Base-by-base conservation (phyloP, 352 stramenopile species). In the Halophytophthora batemanensis region DNA sequence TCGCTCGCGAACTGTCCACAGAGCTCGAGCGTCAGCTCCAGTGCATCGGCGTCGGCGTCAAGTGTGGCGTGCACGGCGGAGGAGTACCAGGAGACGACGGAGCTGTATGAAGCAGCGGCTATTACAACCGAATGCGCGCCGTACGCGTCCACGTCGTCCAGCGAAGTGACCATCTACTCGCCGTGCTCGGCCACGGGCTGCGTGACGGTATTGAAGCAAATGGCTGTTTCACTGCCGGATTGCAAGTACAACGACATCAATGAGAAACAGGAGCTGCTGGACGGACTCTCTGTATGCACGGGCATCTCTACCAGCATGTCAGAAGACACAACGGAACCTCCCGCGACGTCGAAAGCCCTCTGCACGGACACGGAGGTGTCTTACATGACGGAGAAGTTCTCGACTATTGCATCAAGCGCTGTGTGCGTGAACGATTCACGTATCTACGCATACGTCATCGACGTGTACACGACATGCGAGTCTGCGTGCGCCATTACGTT, bases 391-490 rank as follows among this genome's bases (percentile, higher is more conserved):
- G 34, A 59, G 1, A 12, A 34, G 6, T 68, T 52, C 38, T 47
- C 57, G 14, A 37, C 40, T 12, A 61, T 39, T 17, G 68, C 68
- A 14, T 50, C 18, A 17, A 69, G 64, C 42, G 23, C 53, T 13
- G 56, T 58, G 21, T 77, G 68, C 34, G 28, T 38, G 1, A 23
- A 25, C 17, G 53, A 66, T 35, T 54, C 64, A 1, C 34, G 23
- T 23, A 25, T 69, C 37, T 51, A 57, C 19, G 19, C 33, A 2
- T 64, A 50, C 13, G 47, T 37, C 17, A 43, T 77, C 18, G 45
- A 55, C 21, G 69, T 77, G 42, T 51, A 59, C 15, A 40, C 68
- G 23, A 40, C 37, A 31, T 77, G 68, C 41, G 34, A 46, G 46
- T 66, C 68, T 8, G 41, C n/a, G 5, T 77, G 68, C 23, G 64